Evolutionary conservation across 371 early-diverging fungal genomes (phyloP).

Genomic region (Rhizopus microsporus): DNA sequence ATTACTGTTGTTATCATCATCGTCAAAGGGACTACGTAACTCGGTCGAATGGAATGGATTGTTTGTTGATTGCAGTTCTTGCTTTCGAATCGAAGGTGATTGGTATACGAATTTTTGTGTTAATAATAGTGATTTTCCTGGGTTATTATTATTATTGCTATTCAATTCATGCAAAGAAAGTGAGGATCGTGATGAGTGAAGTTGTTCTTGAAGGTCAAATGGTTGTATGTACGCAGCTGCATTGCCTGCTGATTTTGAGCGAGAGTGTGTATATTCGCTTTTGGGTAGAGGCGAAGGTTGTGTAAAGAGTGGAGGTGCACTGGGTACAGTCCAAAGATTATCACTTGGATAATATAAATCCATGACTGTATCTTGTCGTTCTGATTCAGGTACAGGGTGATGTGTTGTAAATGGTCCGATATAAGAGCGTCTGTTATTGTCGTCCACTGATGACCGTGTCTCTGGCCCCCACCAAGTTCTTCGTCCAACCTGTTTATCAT

Average conservation of each 20-base stretch:
- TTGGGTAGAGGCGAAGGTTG: constrained; percentile 4
- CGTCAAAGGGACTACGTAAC: constrained; percentile 18
- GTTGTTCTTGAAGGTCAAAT: constrained; percentile 10
- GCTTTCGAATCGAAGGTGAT: constrained; percentile 15
- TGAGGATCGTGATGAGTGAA: constrained; percentile 15
- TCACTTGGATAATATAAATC: not conserved
- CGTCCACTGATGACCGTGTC: not conserved
- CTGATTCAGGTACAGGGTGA: not conserved
- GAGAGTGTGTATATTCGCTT: constrained; percentile 26
- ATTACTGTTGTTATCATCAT: constrained; percentile 9
- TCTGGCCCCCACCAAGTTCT: constrained; percentile 3
- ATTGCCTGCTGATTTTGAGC: constrained; percentile 29
- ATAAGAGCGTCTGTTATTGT: constrained; percentile 1
- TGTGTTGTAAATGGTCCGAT: constrained; percentile 1
- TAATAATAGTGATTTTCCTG: constrained; percentile 32
- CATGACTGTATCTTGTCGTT: not conserved
- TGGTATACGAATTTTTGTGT: constrained; percentile 37
- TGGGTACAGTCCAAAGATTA: not conserved
- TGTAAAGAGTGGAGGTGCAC: constrained; percentile 3
- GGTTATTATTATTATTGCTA: constrained; percentile 16
- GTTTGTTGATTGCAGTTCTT: not conserved
- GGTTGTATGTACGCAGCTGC: constrained; percentile 9
- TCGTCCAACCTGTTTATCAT: not conserved
- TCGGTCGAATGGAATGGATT: constrained; percentile 10
- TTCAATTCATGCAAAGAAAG: constrained; percentile 22